Conservation (phyloP, 768 basidiomycete genomes). For the Mycena maculata region DNA sequence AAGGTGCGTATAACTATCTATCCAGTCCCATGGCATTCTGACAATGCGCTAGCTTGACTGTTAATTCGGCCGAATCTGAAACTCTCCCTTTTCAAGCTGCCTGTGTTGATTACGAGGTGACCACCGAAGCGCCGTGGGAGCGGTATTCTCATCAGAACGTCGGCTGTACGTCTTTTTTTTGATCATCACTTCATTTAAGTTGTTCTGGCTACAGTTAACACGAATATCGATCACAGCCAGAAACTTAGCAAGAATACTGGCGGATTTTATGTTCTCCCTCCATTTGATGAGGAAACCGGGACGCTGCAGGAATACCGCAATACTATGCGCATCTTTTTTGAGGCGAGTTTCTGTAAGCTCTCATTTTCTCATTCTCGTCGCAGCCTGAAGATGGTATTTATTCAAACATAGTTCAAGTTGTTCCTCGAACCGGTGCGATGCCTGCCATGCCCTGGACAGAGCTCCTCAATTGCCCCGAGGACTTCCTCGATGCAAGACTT, state of each 20-base stretch:
- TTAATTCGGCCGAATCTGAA: background rate
- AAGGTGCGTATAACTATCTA: background rate
- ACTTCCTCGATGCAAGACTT: background rate
- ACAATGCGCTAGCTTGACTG: background rate
- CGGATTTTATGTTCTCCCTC: background rate
- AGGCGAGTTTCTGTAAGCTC: background rate
- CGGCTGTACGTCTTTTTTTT: background rate
- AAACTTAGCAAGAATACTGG: background rate
- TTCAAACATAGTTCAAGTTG: background rate
- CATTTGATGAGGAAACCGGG: background rate
- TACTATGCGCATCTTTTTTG: background rate
- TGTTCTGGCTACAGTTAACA: background rate
- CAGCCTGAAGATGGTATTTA: background rate
- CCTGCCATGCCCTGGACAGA: background rate
- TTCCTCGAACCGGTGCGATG: background rate
- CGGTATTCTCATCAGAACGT: background rate
- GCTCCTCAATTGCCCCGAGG: background rate
- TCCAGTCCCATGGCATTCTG: background rate
- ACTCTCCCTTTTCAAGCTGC: background rate
- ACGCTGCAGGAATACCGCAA: background rate
- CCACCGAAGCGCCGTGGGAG: background rate
- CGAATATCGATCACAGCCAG: background rate
- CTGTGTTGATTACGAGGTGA: background rate
- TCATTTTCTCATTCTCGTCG: background rate
- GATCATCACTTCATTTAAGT: background rate